These are phyloP conservation scores for Aspergillus avenaceus DNA, from an alignment of 495 filamentous ascomycete genomes.

Conservation along the genomic window DNA sequence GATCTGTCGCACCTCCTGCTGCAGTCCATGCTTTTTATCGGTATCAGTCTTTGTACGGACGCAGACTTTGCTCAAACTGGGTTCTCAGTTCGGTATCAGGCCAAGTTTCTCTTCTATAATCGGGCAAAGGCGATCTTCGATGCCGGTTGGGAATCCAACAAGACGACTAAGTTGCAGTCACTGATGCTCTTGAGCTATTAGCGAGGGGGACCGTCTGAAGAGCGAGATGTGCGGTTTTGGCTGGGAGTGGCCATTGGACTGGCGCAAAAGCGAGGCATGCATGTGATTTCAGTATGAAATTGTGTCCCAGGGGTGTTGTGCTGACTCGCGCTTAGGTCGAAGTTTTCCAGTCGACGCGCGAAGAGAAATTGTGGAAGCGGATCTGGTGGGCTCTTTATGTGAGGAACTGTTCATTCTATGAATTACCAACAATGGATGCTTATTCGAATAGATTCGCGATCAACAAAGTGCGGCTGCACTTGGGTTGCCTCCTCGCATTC, in stretches of 20 bases:
- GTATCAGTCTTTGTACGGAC: constrained; percentile 38
- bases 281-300: constrained; percentile 33
- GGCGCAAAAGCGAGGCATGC: constrained; percentile 43
- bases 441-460: constrained; percentile 26
- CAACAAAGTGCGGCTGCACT: constrained; percentile 39
- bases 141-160: constrained; percentile 38
- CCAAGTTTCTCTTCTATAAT: constrained; percentile 38
- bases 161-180: constrained; percentile 31
- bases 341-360: constrained; percentile 26
- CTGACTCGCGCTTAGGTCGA: constrained; percentile 28
- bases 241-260: constrained; percentile 36
- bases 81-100: constrained; percentile 31
- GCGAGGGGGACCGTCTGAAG: constrained; percentile 35
- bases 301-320: background rate
- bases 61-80: constrained; percentile 23
- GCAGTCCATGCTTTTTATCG: constrained; percentile 42
- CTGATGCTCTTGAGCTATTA: constrained; percentile 45
- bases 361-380: constrained; percentile 37
- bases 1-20: constrained; percentile 35
- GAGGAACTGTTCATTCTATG: background rate
- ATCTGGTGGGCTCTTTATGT: constrained; percentile 51
- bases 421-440: background rate
- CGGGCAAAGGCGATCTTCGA: constrained; percentile 42
- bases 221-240: constrained; percentile 42
- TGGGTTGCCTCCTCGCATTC: constrained; percentile 36